Evolutionary conservation across 2,329 filamentous ascomycete genomes (phyloP).

Genomic region (Colletotrichum spaethianum): DNA sequence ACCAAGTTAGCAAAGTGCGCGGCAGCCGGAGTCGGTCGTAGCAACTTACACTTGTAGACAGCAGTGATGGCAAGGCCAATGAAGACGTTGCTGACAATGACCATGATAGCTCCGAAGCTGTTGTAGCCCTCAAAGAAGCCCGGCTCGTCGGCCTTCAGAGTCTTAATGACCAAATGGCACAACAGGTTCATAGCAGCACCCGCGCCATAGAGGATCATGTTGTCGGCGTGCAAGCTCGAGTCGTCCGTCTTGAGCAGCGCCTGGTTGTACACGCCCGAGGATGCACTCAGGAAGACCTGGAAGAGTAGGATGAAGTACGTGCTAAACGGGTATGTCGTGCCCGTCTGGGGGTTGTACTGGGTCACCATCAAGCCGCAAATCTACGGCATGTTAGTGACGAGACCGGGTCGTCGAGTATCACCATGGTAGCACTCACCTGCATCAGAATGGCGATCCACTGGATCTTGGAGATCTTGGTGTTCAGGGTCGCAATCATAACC

Average conservation of each 20-base stretch:
- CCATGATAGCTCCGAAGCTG: slow-evolving; percentile 48
- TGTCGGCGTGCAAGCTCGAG: slow-evolving; percentile 51
- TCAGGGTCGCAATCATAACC: slow-evolving; percentile 48
- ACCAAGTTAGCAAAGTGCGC: slow-evolving; percentile 19
- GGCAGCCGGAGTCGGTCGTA: background rate
- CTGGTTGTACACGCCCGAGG: slow-evolving; percentile 54
- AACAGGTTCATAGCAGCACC: slow-evolving; percentile 49
- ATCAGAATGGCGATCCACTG: slow-evolving; percentile 52
- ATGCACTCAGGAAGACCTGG: slow-evolving; percentile 50
- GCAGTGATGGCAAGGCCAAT: slow-evolving; percentile 53
- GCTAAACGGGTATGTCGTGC: slow-evolving; percentile 47
- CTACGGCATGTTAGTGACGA: slow-evolving; percentile 31
- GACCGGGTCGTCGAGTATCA: too few relatives aligned
- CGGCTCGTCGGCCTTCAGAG: slow-evolving; percentile 48
- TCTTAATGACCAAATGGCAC: slow-evolving; percentile 46
- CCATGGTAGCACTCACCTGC: slow-evolving; percentile 43
- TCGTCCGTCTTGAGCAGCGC: slow-evolving; percentile 49
- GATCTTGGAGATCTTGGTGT: slow-evolving; percentile 46
- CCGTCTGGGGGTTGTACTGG: slow-evolving; percentile 48
- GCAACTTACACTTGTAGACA: slow-evolving; percentile 51
- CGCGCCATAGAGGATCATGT: slow-evolving; percentile 51
- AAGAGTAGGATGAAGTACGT: slow-evolving; percentile 51
- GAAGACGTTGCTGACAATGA: slow-evolving; percentile 52
- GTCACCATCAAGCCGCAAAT: slow-evolving; percentile 50
- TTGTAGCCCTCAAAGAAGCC: slow-evolving; percentile 45